A percentile compares a stretch with the other conserved stretches of the same genome.
Evolutionary conservation across 139 green algal genomes (phyloP).

Genomic region (Coelastrella sp.): DNA sequence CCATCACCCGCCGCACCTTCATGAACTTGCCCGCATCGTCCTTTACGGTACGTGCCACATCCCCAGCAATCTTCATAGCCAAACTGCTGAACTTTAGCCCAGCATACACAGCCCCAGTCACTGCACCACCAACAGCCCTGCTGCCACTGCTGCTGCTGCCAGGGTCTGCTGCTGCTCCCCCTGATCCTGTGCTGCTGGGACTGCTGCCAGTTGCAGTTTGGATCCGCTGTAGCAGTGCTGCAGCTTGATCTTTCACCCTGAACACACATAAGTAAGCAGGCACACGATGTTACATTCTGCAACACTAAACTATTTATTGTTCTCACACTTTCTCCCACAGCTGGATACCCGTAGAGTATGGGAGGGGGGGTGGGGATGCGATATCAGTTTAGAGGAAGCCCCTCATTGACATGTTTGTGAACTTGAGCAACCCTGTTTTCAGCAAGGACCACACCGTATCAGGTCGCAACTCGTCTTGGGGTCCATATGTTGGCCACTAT

Average conservation of each 20-base stretch:
- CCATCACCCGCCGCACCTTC: conserved; percentile 9
- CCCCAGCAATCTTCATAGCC: conserved; percentile 28
- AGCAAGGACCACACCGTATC: too few relatives aligned
- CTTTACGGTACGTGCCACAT: conserved; percentile 24
- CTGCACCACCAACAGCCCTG: background rate
- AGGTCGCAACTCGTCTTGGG: too few relatives aligned
- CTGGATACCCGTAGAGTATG: too few relatives aligned
- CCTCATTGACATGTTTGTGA: too few relatives aligned
- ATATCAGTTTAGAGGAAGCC: too few relatives aligned
- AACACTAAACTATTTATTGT: too few relatives aligned
- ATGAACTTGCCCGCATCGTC: conserved; percentile 39
- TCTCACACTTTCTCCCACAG: too few relatives aligned
- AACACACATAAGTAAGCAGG: background rate
- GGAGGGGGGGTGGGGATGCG: too few relatives aligned
- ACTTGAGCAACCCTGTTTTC: too few relatives aligned
- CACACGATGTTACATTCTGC: too few relatives aligned
- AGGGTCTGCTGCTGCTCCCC: background rate
- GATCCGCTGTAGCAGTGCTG: conserved; percentile 19
- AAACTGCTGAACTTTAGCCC: conserved; percentile 50
- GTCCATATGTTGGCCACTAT: too few relatives aligned
- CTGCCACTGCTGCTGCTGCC: conserved; percentile 7
- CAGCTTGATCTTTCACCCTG: conserved; percentile 15
- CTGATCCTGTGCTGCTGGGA: conserved; percentile 7
- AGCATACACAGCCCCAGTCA: conserved; percentile 20
- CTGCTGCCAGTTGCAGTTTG: background rate